Evolutionary conservation across 768 basidiomycete species (phyloP), one percentile per base, ranked within the genome.

Genomic region (Boletus reticuloceps): DNA sequence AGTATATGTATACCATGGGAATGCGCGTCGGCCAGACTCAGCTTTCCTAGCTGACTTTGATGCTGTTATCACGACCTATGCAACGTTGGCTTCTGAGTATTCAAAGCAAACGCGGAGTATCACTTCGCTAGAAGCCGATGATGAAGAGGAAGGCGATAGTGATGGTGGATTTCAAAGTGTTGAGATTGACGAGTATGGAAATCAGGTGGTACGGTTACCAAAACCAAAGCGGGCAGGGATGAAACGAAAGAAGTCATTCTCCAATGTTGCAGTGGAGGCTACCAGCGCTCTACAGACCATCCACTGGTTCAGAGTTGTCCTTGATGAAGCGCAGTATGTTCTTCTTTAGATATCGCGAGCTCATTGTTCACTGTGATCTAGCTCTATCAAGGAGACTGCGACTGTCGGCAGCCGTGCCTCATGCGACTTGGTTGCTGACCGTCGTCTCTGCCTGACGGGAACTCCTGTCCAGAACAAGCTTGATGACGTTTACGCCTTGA

Each of bases 401-500:
- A 99, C 97, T 2, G 92, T 98, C 41, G 95, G 89, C 42, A 94
- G 94, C 58, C 86, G 92, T 53, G 97, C 97, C 8, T 94, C 90
- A 13, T 98, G 97, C 72, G 94, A 97, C 69, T 81, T 99, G 47
- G 82, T 89, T 71, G 93, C 97, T 16, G 92, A 98, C 67, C 86
- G 97, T 50, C 86, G 97, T 16, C 77, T 98, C 41, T 95, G 93
- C 70, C 77, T 99, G 39, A 95, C 95, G n/a, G 97, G 97, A 53
- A 99, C 97, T 9, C 97, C 97, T 1, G 94, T 99, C 37, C 97
- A 99, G 75, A 99, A 99, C 79, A 97, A 96, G 72, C 83, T 98
- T 50, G 97, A 98, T 74, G 97, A 99, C 67, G 89, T 99, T 47
- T 98, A 89, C 71, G 97, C 97, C 6, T 79, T 99, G 55, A 86